A percentile compares a stretch with the other conserved stretches of the same genome.
Evolutionary conservation across 2,329 filamentous ascomycete species (phyloP).

Genomic region (Hypoxylon sp.): DNA sequence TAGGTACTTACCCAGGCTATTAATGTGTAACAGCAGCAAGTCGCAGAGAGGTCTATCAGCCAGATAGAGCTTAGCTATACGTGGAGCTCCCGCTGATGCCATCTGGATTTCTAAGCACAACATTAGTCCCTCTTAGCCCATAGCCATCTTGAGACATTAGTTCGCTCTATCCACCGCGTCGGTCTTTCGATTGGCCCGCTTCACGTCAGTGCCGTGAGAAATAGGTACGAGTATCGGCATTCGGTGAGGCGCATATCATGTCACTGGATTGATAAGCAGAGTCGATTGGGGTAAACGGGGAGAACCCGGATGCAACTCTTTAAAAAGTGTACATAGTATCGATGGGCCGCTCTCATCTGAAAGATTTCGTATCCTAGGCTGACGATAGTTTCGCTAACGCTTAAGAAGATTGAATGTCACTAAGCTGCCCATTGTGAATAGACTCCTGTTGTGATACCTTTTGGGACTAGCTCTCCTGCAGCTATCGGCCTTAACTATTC

Average conservation of each 20-base stretch:
- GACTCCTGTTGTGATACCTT: neutral
- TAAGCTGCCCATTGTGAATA: neutral
- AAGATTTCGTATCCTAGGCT: neutral
- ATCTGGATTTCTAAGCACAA: constrained; percentile 35
- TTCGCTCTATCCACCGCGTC: neutral
- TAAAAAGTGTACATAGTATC: no score
- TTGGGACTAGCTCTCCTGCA: neutral
- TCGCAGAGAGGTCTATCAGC: neutral
- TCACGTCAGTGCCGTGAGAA: neutral
- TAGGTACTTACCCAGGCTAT: neutral
- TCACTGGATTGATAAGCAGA: constrained; percentile 14
- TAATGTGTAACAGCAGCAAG: neutral
- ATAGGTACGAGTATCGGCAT: neutral
- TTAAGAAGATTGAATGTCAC: neutral
- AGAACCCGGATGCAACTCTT: neutral
- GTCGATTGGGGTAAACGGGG: neutral
- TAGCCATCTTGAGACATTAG: neutral
- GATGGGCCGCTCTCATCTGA: neutral
- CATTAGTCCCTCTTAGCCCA: neutral
- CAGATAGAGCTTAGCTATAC: neutral
- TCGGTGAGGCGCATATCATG: neutral
- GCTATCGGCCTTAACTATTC: constrained; percentile 5
- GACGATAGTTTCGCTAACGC: no score
- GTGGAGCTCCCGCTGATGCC: constrained; percentile 1
- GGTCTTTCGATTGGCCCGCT: constrained; percentile 23